Conservation (phyloP, 2,329 filamentous ascomycete genomes). For the Colletotrichum ledebouriae region DNA sequence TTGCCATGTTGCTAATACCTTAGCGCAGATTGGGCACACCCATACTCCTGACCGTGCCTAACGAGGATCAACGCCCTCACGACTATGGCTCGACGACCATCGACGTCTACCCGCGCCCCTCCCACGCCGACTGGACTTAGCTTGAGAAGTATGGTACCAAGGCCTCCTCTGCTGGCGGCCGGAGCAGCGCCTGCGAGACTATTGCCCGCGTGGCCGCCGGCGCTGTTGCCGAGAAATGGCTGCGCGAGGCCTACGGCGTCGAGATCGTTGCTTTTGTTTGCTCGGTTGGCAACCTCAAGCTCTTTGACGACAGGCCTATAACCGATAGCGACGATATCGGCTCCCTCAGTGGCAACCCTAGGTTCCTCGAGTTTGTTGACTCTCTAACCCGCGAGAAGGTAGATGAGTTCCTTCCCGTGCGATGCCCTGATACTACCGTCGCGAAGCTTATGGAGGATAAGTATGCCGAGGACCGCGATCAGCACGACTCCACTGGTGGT, state of each 20-base stretch:
- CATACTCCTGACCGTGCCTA: slow-evolving; percentile 87
- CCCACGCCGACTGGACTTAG: slow-evolving; percentile 71
- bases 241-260: slow-evolving; percentile 70
- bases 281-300: slow-evolving; percentile 76
- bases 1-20: slow-evolving; percentile 44
- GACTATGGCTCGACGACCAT: slow-evolving; percentile 93
- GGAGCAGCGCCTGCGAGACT: no score
- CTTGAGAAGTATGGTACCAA: no score
- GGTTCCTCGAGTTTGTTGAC: slow-evolving; percentile 80
- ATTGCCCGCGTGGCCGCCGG: slow-evolving; percentile 75
- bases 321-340: slow-evolving; percentile 71
- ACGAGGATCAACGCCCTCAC: slow-evolving; percentile 78
- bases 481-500: slow-evolving; percentile 67
- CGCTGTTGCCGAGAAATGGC: slow-evolving; percentile 66
- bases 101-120: slow-evolving; percentile 90
- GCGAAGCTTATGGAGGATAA: slow-evolving; percentile 62
- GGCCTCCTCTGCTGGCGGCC: no score
- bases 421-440: slow-evolving; percentile 79
- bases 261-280: slow-evolving; percentile 94
- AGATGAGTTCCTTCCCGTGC: slow-evolving; percentile 84
- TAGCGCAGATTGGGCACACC: slow-evolving; percentile 74
- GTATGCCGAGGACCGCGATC: slow-evolving; percentile 37
- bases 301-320: slow-evolving; percentile 73
- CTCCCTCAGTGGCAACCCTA: slow-evolving; percentile 79
- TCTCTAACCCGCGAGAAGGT: slow-evolving; percentile 81